phyloP scores from a whole-genome alignment of 2,329 filamentous ascomycete genomes.

The Pseudonectria foliicola region DNA sequence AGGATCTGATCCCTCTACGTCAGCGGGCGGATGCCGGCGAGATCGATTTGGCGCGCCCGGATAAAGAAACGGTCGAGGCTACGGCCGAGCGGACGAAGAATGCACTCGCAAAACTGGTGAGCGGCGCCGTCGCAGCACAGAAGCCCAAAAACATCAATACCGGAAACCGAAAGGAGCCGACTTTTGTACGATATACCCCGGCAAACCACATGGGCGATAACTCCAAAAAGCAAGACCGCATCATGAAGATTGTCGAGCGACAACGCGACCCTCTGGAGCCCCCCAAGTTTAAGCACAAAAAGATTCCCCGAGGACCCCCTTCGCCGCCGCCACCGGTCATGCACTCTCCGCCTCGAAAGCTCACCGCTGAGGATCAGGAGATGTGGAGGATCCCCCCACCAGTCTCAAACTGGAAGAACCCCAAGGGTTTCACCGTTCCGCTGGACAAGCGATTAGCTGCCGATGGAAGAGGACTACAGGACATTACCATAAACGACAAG shows the following conservation, averaged over 20 bases:
- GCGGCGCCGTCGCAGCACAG: constrained; percentile 81
- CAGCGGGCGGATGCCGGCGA: constrained; percentile 91
- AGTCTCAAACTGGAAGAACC: constrained; percentile 98
- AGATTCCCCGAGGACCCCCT: constrained; percentile 87
- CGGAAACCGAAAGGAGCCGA: constrained; percentile 73
- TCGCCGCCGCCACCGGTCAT: constrained; percentile 90
- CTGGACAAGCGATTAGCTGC: constrained; percentile 92
- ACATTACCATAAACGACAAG: constrained; percentile 96
- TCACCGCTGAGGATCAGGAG: constrained; percentile 95
- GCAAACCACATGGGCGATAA: constrained; percentile 93
- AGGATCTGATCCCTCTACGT: constrained; percentile 88
- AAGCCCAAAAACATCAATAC: constrained; percentile 93
- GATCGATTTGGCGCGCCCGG: constrained; percentile 77
- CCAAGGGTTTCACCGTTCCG: constrained; percentile 94
- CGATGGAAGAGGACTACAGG: constrained; percentile 84
- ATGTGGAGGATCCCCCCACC: constrained; percentile 85
- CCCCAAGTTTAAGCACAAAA: constrained; percentile 98
- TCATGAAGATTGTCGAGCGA: constrained; percentile 96
- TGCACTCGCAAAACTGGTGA: constrained; percentile 74
- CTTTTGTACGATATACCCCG: constrained; percentile 91
- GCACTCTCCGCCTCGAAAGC: constrained; percentile 87
- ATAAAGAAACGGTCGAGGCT: constrained; percentile 72
- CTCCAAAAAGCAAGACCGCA: constrained; percentile 81
- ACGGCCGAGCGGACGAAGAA: constrained; percentile 85
- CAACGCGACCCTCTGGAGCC: constrained; percentile 95